Conservation (phyloP, 805 yeast genomes). For the Metschnikowia proteae region DNA sequence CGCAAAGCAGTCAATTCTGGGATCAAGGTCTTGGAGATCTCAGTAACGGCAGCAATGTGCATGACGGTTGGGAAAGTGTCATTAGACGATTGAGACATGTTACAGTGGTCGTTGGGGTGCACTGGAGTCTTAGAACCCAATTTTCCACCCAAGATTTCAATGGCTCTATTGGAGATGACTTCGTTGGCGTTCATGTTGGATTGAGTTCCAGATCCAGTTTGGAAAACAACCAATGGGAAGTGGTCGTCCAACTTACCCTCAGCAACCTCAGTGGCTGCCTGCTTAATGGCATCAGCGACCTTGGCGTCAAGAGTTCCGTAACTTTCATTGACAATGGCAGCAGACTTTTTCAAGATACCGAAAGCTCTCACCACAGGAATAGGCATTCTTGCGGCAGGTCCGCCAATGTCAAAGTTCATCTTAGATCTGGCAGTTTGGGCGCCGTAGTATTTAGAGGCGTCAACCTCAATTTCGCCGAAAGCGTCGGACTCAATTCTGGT, state of each 20-base stretch:
- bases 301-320: constrained; percentile 81
- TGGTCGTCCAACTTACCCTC: constrained; percentile 90
- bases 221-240: constrained; percentile 98
- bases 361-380: constrained; percentile 87
- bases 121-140: constrained; percentile 91
- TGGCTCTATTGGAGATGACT: constrained; percentile 97
- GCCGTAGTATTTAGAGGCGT: constrained; percentile 87
- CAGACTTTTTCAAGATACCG: constrained; percentile 90
- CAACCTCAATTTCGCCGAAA: constrained; percentile 93
- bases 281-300: constrained; percentile 77
- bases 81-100: constrained; percentile 97
- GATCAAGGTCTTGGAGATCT: constrained; percentile 67
- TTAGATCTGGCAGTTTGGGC: constrained; percentile 96
- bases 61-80: constrained; percentile 99
- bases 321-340: constrained; percentile 83
- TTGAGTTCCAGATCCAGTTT: constrained; percentile 98
- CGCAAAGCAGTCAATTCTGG: constrained; percentile 79
- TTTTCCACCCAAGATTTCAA: constrained; percentile 89
- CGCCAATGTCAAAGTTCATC: constrained; percentile 95
- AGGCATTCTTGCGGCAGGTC: constrained; percentile 85
- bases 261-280: constrained; percentile 93
- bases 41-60: constrained; percentile 98
- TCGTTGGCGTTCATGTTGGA: constrained; percentile 99
- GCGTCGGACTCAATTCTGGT: constrained; percentile 88
- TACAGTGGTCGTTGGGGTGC: constrained; percentile 98